These are phyloP conservation scores for Aciculoconidium aculeatum DNA, from an alignment of 805 yeast species.

Conservation along the genomic window DNA sequence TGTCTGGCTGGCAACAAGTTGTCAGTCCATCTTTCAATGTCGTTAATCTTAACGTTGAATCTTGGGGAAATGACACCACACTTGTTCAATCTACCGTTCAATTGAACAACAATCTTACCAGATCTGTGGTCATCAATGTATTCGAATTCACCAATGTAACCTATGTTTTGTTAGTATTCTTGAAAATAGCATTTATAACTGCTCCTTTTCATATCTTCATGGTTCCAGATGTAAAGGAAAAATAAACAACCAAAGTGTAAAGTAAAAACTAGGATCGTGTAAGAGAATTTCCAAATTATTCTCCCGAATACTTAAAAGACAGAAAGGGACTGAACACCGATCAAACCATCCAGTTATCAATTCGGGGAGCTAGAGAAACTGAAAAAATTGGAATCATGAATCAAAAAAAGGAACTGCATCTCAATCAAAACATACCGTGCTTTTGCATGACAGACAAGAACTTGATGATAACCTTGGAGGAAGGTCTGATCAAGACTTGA, in stretches of 20 bases:
- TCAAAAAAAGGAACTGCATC: background rate
- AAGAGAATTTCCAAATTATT: constrained; percentile 60
- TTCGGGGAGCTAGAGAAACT: constrained; percentile 49
- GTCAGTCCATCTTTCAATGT: constrained; percentile 23
- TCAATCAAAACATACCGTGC: constrained; percentile 55
- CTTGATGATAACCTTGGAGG: constrained; percentile 96
- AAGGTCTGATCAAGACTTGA: constrained; percentile 97
- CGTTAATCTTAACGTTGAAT: constrained; percentile 21
- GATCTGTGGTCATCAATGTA: constrained; percentile 99
- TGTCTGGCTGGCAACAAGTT: constrained; percentile 26
- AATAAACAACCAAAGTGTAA: constrained; percentile 48
- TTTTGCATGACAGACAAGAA: constrained; percentile 95
- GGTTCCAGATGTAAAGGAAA: constrained; percentile 49
- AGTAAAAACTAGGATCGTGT: constrained; percentile 45
- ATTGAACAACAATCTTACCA: constrained; percentile 93
- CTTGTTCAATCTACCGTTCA: constrained; percentile 73
- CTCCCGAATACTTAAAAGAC: constrained; percentile 98
- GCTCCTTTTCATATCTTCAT: too few relatives aligned
- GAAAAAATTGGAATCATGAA: background rate
- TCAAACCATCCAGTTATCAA: constrained; percentile 98
- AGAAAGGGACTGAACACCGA: constrained; percentile 83
- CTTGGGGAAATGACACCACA: constrained; percentile 24
- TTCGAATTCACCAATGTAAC: constrained; percentile 96
- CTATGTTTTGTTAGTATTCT: constrained; percentile 17
- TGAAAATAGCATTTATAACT: too few relatives aligned